A percentile compares a stretch with the other conserved stretches of the same genome.
Conservation (phyloP, 2,329 filamentous ascomycete genomes). For the Botrytis squamosa region DNA sequence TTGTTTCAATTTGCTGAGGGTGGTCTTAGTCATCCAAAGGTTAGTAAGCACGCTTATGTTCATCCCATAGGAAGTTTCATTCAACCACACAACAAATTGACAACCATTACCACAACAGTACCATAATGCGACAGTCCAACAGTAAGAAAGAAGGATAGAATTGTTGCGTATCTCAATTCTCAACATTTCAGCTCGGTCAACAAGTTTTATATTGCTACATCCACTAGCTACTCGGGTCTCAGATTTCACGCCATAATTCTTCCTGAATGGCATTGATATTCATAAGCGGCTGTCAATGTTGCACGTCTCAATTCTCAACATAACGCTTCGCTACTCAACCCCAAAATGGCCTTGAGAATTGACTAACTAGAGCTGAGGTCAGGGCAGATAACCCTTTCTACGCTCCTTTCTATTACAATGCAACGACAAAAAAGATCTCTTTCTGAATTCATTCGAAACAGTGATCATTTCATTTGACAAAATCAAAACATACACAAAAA, state of each 20-base stretch:
- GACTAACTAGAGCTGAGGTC: background rate
- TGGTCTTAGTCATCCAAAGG: background rate
- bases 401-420: background rate
- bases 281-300: slow-evolving; percentile 20
- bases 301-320: slow-evolving; percentile 1
- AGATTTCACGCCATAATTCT: slow-evolving; percentile 18
- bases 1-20: background rate
- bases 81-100: background rate
- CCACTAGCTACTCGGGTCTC: slow-evolving; percentile 20
- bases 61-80: background rate
- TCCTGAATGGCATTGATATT: slow-evolving; percentile 19
- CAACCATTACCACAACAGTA: background rate
- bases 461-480: background rate
- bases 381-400: background rate
- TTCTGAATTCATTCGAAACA: background rate
- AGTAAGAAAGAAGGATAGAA: too few species aligned
- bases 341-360: background rate
- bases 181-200: background rate
- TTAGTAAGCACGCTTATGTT: background rate
- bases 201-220: background rate
- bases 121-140: background rate
- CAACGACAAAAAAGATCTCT: background rate
- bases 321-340: background rate
- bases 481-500: background rate
- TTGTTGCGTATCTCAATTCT: background rate